A percentile compares a stretch with the other conserved stretches of the same genome.
Conservation (phyloP, 2,329 filamentous ascomycete genomes). For the Metarhizium anisopliae region DNA sequence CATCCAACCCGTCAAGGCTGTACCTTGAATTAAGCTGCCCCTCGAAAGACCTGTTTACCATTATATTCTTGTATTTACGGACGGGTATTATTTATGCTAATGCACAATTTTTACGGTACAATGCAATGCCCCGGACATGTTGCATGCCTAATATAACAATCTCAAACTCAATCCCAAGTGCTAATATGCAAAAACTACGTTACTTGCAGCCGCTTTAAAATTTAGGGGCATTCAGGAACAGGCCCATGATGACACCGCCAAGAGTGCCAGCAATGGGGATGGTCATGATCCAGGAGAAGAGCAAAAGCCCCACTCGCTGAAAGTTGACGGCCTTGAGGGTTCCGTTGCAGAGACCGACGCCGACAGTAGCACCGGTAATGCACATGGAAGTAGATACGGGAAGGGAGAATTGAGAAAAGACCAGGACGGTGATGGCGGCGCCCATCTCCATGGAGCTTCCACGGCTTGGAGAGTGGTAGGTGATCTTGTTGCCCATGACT, state of each 20-base stretch:
- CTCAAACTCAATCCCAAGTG: no score
- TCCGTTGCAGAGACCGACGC: slow-evolving; percentile 70
- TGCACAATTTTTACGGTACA: background rate
- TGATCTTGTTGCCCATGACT: slow-evolving; percentile 77
- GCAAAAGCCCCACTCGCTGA: slow-evolving; percentile 58
- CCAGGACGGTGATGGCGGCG: slow-evolving; percentile 64
- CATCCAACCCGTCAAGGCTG: no score
- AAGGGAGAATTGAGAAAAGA: slow-evolving; percentile 67
- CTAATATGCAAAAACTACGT: background rate
- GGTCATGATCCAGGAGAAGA: slow-evolving; percentile 50
- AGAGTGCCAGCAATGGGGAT: slow-evolving; percentile 33
- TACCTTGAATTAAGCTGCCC: no score
- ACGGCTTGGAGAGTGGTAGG: slow-evolving; percentile 51
- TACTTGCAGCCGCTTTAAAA: slow-evolving; percentile 10
- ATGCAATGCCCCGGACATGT: background rate
- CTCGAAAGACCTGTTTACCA: no score
- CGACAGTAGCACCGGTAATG: slow-evolving; percentile 64
- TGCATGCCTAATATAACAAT: background rate
- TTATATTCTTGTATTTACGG: background rate
- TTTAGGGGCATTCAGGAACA: slow-evolving; percentile 30
- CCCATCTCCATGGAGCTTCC: slow-evolving; percentile 71
- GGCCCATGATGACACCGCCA: slow-evolving; percentile 30
- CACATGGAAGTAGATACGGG: slow-evolving; percentile 73
- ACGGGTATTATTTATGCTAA: background rate
- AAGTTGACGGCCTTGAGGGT: slow-evolving; percentile 65